These are phyloP conservation scores for Castanea crenata DNA, from an alignment of 306 rosid species.

Conservation along the genomic window DNA sequence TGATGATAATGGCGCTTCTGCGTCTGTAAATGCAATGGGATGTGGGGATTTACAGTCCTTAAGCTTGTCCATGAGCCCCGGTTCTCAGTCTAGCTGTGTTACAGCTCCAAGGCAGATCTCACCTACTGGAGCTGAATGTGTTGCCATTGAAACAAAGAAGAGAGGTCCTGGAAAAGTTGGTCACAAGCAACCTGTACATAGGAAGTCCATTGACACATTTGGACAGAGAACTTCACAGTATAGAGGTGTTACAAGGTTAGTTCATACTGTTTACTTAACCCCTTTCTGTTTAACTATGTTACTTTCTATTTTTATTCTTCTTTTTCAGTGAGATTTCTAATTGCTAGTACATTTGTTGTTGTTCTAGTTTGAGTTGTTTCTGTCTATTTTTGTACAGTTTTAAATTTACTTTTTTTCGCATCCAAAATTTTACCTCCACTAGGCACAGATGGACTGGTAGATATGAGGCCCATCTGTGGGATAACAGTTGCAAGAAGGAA, in stretches of 20 bases:
- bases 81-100: constrained; percentile 95
- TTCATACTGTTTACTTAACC: neutral
- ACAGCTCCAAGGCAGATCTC: constrained; percentile 69
- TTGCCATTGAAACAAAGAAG: constrained; percentile 60
- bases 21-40: constrained; percentile 38
- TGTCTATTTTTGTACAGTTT: neutral
- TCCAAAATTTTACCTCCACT: neutral
- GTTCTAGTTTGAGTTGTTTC: neutral
- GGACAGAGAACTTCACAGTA: constrained; percentile 98
- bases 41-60: constrained; percentile 75
- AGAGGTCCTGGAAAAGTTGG: constrained; percentile 59
- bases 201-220: constrained; percentile 92
- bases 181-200: constrained; percentile 83
- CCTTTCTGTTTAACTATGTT: too few species aligned
- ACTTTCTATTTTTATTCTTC: neutral
- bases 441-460: constrained; percentile 99
- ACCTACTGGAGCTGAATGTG: constrained; percentile 49
- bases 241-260: constrained; percentile 90
- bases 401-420: neutral
- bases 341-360: neutral
- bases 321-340: neutral
- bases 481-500: constrained; percentile 96
- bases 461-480: constrained; percentile 99
- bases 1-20: constrained; percentile 36
- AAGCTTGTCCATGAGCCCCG: constrained; percentile 86